A percentile compares a stretch with the other conserved stretches of the same genome.
Evolutionary conservation across 345 rosid genomes (phyloP).

Genomic region (Hirschfeldia incana): DNA sequence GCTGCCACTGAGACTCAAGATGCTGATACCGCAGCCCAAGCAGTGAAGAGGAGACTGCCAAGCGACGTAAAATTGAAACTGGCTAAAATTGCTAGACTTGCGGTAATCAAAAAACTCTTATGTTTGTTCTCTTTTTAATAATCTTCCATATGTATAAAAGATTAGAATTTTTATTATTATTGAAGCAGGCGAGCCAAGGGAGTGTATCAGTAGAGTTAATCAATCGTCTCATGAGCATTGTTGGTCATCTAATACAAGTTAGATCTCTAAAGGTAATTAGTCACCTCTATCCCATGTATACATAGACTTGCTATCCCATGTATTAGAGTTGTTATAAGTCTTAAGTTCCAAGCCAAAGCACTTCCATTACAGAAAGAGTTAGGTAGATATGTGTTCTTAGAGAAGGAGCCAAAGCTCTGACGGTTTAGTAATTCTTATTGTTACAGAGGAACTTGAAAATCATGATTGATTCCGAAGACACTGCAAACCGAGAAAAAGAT

Average conservation of each 20-base stretch:
- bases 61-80: slow-evolving; percentile 68
- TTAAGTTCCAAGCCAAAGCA: not conserved
- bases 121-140: not conserved
- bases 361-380: too few species aligned
- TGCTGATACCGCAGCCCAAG: slow-evolving; percentile 66
- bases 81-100: slow-evolving; percentile 76
- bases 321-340: not conserved
- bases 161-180: slow-evolving; percentile 13
- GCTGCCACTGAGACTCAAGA: slow-evolving; percentile 70
- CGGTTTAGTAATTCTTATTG: slow-evolving; percentile 23
- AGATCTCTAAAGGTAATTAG: slow-evolving; percentile 89
- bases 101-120: slow-evolving; percentile 44
- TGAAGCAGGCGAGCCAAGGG: slow-evolving; percentile 74
- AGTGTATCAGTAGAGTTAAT: slow-evolving; percentile 74
- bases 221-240: slow-evolving; percentile 81
- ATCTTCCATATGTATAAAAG: slow-evolving; percentile 10
- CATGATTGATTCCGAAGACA: slow-evolving; percentile 66
- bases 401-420: not conserved
- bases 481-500: slow-evolving; percentile 84
- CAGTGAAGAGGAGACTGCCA: slow-evolving; percentile 78
- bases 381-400: too few species aligned
- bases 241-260: slow-evolving; percentile 87
- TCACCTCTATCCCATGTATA: not conserved
- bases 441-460: slow-evolving; percentile 81
- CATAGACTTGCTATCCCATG: not conserved